These are phyloP conservation scores for Stevia rebaudiana DNA, from an alignment of 140 eudicot species.

Conservation along the genomic window DNA sequence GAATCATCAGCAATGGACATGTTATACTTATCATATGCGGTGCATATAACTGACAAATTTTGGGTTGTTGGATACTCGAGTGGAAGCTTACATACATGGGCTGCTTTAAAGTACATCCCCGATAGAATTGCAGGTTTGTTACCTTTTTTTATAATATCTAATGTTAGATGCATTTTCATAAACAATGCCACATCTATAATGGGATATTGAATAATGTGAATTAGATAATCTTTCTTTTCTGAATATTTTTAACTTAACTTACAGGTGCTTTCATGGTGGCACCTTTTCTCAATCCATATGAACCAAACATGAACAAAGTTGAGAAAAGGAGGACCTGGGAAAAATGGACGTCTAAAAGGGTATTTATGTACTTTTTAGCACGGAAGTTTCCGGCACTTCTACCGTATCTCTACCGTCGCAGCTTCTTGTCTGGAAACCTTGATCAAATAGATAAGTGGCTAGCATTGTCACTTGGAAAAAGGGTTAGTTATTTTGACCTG, in stretches of 20 bases:
- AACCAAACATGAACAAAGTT: constrained; percentile 71
- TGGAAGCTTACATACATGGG: constrained; percentile 89
- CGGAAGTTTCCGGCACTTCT: constrained; percentile 68
- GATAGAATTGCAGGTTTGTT: constrained; percentile 73
- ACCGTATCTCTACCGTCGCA: constrained; percentile 57
- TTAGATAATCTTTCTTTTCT: constrained; percentile 4
- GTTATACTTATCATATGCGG: constrained; percentile 58
- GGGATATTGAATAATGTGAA: background rate
- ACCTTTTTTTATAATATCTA: background rate
- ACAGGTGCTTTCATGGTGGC: constrained; percentile 89
- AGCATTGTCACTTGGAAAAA: constrained; percentile 67
- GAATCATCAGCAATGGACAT: constrained; percentile 83
- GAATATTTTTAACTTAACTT: constrained; percentile 18
- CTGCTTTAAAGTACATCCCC: constrained; percentile 83
- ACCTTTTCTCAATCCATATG: constrained; percentile 86
- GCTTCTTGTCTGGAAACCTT: constrained; percentile 80
- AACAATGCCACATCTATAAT: constrained; percentile 5
- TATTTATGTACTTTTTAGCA: constrained; percentile 66
- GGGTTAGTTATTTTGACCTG: constrained; percentile 43
- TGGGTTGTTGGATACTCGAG: constrained; percentile 84
- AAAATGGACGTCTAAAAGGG: constrained; percentile 59
- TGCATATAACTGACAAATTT: constrained; percentile 65
- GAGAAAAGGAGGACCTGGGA: constrained; percentile 73
- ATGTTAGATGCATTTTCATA: constrained; percentile 3
- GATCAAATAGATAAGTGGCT: constrained; percentile 74